phyloP scores from a whole-genome alignment of 2,329 filamentous ascomycete species.

The Pseudogymnoascus sp. region DNA sequence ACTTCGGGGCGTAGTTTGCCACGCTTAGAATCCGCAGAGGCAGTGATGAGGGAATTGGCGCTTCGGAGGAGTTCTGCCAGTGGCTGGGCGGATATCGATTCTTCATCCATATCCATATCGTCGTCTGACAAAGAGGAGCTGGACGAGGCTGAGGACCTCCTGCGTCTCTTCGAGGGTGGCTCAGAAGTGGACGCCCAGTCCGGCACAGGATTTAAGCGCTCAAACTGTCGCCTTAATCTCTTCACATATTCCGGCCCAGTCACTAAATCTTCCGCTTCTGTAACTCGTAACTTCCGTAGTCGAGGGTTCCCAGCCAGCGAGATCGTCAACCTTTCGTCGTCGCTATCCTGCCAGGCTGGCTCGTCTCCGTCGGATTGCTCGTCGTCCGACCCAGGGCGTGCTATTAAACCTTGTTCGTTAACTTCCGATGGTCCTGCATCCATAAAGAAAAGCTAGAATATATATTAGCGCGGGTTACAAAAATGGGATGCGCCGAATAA shows the following conservation, averaged over 20 bases:
- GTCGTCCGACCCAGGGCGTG: constrained; percentile 20
- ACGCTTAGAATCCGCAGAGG: constrained; percentile 45
- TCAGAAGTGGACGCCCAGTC: constrained; percentile 49
- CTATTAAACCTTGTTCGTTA: constrained; percentile 19
- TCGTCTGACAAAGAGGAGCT: constrained; percentile 31
- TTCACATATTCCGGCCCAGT: constrained; percentile 77
- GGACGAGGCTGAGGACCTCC: constrained; percentile 43
- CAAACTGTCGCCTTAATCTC: constrained; percentile 70
- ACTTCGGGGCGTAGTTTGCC: constrained; percentile 77
- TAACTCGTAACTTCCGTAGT: constrained; percentile 73
- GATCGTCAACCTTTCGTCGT: constrained; percentile 79
- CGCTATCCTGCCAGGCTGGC: constrained; percentile 86
- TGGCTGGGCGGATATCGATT: constrained; percentile 61
- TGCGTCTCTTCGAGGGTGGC: constrained; percentile 42
- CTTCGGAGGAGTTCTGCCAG: constrained; percentile 74
- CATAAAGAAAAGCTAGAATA: constrained; percentile 30
- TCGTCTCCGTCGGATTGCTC: constrained; percentile 38
- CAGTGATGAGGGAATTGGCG: constrained; percentile 53
- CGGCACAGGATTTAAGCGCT: constrained; percentile 51
- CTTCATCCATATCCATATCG: constrained; percentile 45
- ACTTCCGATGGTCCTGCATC: constrained; percentile 25
- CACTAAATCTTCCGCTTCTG: constrained; percentile 77
- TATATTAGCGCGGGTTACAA: constrained; percentile 1
- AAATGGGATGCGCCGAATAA: constrained; percentile 10
- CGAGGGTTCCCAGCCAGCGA: constrained; percentile 70